Evolutionary conservation across 1,139 yeast species (phyloP), one percentile per base, ranked within the genome.

Genomic region (Kurtzmaniella quercitrusa): DNA sequence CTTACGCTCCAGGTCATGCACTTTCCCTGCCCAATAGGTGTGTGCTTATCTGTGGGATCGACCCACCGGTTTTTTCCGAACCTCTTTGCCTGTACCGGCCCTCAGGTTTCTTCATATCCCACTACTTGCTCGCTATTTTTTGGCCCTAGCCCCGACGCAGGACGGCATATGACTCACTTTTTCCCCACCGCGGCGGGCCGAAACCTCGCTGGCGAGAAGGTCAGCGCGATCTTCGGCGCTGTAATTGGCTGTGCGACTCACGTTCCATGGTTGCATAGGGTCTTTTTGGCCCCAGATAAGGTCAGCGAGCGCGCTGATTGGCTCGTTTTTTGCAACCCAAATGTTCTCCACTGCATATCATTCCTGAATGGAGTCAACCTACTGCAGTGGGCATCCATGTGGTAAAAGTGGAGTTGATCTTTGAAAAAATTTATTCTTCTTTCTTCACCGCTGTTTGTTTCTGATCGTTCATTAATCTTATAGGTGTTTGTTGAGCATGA

Each of bases 401-500:
- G 31, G n/a, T 27, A 27, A 27, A 27, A 27, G 31, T 27, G 31
- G 31, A 27, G 31, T 27, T 27, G 31, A 31, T 31, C 16, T 31
- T 31, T 5, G 36, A 31, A 31, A 31, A 31, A 31, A 31, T 31
- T 31, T 31, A 3, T 31, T 31, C 10, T 27, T 16, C 18, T 31
- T 31, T 31, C 36, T 31, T 31, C 16, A 14, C 36, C 36, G 18
- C 36, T 31, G 36, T 31, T 31, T 31, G 36, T 31, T 31, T 31
- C 36, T 31, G 16, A 16, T 31, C 36, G 36, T 31, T 31, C 18
- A 14, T 31, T 31, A 12, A 16, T 31, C 17, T 15, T 9, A n/a
- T n/a, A 31, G 36, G 36, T 31, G 36, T 31, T 31, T 31, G 36
- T 31, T 31, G 36, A 31, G 27, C 34, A 59, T 59, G 63, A 34